These are phyloP conservation scores for Phytopythium helicoides DNA, from an alignment of 352 stramenopile genomes.

Conservation along the genomic window DNA sequence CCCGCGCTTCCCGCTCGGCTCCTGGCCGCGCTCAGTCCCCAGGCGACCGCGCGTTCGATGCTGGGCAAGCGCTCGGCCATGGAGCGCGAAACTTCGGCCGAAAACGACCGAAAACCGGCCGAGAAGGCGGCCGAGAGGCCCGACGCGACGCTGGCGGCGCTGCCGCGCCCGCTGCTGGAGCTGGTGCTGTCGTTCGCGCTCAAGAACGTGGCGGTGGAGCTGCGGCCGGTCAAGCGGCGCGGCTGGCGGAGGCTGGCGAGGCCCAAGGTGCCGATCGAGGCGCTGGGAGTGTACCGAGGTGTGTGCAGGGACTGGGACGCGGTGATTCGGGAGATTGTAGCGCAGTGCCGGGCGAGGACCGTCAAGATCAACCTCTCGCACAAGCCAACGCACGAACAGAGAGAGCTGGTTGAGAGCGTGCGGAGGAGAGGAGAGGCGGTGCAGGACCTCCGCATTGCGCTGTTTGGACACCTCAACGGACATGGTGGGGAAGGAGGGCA, in stretches of 20 bases:
- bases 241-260: conserved; percentile 37
- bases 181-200: conserved; percentile 51
- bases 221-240: conserved; percentile 41
- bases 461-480: conserved; percentile 39
- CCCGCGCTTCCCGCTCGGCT: too few species aligned
- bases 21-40: too few species aligned
- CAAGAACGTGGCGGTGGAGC: conserved; percentile 46
- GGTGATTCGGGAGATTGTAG: conserved; percentile 43
- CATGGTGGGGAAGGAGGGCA: conserved; percentile 7
- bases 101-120: too few species aligned
- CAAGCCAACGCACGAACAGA: conserved; percentile 29
- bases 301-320: conserved; percentile 51
- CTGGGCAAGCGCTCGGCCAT: too few species aligned
- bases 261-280: conserved; percentile 34
- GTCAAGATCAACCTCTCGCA: conserved; percentile 50
- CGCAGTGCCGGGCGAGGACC: conserved; percentile 35
- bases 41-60: too few species aligned
- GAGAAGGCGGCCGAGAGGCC: too few species aligned
- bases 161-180: conserved; percentile 51
- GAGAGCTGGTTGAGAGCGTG: conserved; percentile 13
- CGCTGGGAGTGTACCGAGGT: conserved; percentile 31
- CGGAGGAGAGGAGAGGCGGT: conserved; percentile 16
- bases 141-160: conserved; percentile 3
- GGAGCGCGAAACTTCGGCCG: too few species aligned
- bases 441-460: conserved; percentile 38